Evolutionary conservation across 352 stramenopile species (phyloP).

Genomic region (Phytopythium delawarense): DNA sequence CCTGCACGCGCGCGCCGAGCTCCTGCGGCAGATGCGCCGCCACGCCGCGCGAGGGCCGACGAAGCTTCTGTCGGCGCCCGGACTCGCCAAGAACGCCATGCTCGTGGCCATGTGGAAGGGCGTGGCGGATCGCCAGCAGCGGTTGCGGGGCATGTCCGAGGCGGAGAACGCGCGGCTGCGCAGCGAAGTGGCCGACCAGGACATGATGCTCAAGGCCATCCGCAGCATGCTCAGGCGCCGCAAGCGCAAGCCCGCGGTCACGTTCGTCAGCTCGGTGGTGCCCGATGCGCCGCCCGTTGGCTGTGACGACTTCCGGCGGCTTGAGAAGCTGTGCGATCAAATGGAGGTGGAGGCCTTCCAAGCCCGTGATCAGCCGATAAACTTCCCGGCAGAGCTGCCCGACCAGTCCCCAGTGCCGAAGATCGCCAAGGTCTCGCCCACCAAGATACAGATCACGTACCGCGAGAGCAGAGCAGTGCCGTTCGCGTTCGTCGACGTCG

Average conservation of each 20-base stretch:
- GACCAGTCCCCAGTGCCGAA: neutral
- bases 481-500: neutral
- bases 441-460: neutral
- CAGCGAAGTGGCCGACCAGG: neutral
- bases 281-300: neutral
- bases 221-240: neutral
- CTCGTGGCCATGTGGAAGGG: neutral
- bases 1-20: neutral
- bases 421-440: neutral
- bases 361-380: neutral
- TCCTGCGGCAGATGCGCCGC: neutral
- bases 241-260: neutral
- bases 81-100: neutral
- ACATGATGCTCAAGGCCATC: neutral
- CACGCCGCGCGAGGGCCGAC: no score
- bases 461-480: neutral
- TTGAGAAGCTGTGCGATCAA: neutral
- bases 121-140: neutral
- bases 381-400: neutral
- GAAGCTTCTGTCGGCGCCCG: neutral
- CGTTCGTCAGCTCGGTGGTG: neutral
- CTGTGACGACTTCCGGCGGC: neutral
- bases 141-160: neutral
- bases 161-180: neutral
- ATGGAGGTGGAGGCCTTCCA: neutral